A percentile compares a stretch with the other conserved stretches of the same genome.
Evolutionary conservation across 768 basidiomycete species (phyloP).

Genomic region (Hypsizygus marmoreus): DNA sequence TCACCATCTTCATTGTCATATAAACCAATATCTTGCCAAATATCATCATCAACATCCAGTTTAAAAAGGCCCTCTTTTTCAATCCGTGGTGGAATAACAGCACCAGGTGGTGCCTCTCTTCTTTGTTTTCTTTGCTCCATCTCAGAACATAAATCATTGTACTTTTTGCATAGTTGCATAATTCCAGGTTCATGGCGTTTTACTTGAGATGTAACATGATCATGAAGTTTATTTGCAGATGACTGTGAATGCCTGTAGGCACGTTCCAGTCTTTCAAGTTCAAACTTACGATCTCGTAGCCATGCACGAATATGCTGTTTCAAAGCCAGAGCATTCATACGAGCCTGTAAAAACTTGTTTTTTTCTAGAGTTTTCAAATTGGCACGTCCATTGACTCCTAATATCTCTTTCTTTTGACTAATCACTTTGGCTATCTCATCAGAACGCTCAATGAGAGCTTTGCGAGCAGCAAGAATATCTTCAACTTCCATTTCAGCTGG

Average conservation of each 20-base stretch:
- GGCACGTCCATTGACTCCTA: too few relatives aligned
- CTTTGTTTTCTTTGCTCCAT: conserved; percentile 20
- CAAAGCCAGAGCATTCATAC: conserved; percentile 24
- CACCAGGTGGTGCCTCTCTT: conserved; percentile 20
- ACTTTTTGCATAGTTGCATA: conserved; percentile 19
- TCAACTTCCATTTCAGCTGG: too few relatives aligned
- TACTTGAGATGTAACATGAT: conserved; percentile 28
- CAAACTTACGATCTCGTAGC: conserved; percentile 27
- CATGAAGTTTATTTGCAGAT: conserved; percentile 24
- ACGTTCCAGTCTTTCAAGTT: conserved; percentile 21
- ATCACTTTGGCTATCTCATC: too few relatives aligned
- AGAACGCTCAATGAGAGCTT: too few relatives aligned
- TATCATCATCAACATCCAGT: conserved; percentile 37
- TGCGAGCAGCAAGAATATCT: too few relatives aligned
- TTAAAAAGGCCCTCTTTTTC: conserved; percentile 21
- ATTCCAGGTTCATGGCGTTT: conserved; percentile 29
- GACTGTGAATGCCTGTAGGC: conserved; percentile 7
- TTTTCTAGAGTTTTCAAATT: too few relatives aligned
- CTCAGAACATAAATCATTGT: conserved; percentile 27
- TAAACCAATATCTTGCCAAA: conserved; percentile 35
- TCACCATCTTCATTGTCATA: conserved; percentile 21
- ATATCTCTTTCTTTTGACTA: too few relatives aligned
- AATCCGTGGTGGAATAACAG: conserved; percentile 23
- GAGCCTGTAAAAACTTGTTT: too few relatives aligned
- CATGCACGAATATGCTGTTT: conserved; percentile 21